A percentile compares a stretch with the other conserved stretches of the same genome.
Conservation (phyloP, 352 stramenopile genomes). For the Albugo laibachii region DNA sequence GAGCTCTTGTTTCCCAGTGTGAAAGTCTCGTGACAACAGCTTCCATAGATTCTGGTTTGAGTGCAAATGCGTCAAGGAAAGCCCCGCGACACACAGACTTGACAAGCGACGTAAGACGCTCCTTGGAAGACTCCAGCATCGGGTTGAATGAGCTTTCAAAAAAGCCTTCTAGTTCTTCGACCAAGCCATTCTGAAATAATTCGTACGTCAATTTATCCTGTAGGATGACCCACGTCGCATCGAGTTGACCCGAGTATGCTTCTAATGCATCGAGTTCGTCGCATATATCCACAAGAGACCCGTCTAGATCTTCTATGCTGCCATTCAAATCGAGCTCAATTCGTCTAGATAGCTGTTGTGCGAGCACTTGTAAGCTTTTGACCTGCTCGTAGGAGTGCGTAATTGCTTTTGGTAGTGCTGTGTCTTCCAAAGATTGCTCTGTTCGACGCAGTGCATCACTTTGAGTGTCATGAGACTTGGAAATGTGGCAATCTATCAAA, state of each 20-base stretch:
- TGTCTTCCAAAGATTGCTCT: conserved; percentile 4
- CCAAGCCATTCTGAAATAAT: conserved; percentile 12
- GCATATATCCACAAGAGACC: conserved; percentile 30
- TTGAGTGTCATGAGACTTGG: conserved; percentile 14
- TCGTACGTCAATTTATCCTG: conserved; percentile 15
- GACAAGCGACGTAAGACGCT: conserved; percentile 35
- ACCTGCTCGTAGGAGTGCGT: conserved; percentile 6
- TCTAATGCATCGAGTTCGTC: conserved; percentile 36
- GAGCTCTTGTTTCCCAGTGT: conserved; percentile 52
- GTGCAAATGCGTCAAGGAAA: conserved; percentile 51
- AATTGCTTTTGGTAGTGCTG: too few species aligned
- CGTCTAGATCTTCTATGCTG: conserved; percentile 47
- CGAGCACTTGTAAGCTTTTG: conserved; percentile 20
- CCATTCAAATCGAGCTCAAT: conserved; percentile 44
- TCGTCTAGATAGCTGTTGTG: conserved; percentile 40
- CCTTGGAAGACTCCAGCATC: conserved; percentile 30
- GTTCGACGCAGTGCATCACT: background rate
- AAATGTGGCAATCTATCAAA: conserved; percentile 11
- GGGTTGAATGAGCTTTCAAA: conserved; percentile 21
- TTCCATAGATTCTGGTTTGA: conserved; percentile 5
- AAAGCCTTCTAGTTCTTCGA: conserved; percentile 20
- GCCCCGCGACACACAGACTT: conserved; percentile 59
- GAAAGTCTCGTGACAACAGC: conserved; percentile 14
- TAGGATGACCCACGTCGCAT: too few species aligned
- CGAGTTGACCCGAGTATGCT: conserved; percentile 8